Conservation (phyloP, 108 stramenopile species). For the Nitzschia sp. region DNA sequence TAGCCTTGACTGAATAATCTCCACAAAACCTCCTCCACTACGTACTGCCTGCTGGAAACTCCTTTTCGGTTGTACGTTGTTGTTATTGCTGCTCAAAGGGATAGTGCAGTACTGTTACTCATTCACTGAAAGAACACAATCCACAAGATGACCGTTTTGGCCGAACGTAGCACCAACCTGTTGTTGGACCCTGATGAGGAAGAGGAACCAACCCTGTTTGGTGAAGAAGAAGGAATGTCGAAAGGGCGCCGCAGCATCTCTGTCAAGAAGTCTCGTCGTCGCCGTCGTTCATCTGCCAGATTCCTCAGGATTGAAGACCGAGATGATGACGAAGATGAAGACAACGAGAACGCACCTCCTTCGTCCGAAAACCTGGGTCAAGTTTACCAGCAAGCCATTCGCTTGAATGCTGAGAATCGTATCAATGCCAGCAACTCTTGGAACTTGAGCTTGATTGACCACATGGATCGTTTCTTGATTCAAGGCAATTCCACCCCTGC, state of each 20-base stretch:
- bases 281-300: slow-evolving; percentile 76
- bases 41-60: no score
- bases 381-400: slow-evolving; percentile 86
- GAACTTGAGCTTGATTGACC: slow-evolving; percentile 94
- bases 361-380: slow-evolving; percentile 63
- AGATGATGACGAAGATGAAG: slow-evolving; percentile 38
- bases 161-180: slow-evolving; percentile 9
- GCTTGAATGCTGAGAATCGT: slow-evolving; percentile 93
- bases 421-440: slow-evolving; percentile 95
- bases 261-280: slow-evolving; percentile 33
- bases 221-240: background rate
- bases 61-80: no score
- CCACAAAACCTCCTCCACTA: no score
- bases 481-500: background rate
- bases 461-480: slow-evolving; percentile 85
- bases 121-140: background rate
- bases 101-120: no score
- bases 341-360: slow-evolving; percentile 16
- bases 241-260: background rate
- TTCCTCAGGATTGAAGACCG: slow-evolving; percentile 56
- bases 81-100: no score
- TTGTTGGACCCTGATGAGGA: slow-evolving; percentile 11
- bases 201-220: background rate
- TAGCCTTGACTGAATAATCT: no score
- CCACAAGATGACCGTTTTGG: slow-evolving; percentile 10